Conservation (phyloP, 345 rosid genomes). For the Salix caprea region DNA sequence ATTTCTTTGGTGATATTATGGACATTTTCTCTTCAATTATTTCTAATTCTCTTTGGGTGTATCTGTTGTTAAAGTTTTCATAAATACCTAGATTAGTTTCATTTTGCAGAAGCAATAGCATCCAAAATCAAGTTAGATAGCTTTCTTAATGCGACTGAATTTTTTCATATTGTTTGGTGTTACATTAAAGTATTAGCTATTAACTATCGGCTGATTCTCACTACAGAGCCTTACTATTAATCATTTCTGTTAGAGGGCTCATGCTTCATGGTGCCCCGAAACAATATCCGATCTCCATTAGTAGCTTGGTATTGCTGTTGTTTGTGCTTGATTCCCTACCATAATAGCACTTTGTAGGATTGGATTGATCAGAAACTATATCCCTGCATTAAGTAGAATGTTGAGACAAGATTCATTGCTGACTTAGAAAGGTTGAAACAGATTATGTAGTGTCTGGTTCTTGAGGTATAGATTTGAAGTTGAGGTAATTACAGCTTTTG, state of each 20-base stretch:
- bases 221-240: not conserved
- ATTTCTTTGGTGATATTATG: constrained; percentile 5
- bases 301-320: not conserved
- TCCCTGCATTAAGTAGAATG: not conserved
- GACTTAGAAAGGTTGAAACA: not conserved
- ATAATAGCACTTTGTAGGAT: not conserved
- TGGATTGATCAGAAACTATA: not conserved
- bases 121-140: not conserved
- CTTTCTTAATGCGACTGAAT: not conserved
- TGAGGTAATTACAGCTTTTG: not conserved
- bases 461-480: not conserved
- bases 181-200: not conserved
- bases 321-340: not conserved
- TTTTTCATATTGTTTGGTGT: not conserved
- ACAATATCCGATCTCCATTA: not conserved
- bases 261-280: not conserved
- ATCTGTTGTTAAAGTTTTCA: not conserved
- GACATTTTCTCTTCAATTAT: not conserved
- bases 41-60: not conserved
- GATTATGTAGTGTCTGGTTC: not conserved
- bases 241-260: not conserved
- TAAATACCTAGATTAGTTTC: not conserved
- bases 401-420: not conserved
- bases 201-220: not conserved
- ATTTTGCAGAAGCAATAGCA: not conserved